Evolutionary conservation across 495 filamentous ascomycete genomes (phyloP).

Genomic region (Podospora tetraspora): DNA sequence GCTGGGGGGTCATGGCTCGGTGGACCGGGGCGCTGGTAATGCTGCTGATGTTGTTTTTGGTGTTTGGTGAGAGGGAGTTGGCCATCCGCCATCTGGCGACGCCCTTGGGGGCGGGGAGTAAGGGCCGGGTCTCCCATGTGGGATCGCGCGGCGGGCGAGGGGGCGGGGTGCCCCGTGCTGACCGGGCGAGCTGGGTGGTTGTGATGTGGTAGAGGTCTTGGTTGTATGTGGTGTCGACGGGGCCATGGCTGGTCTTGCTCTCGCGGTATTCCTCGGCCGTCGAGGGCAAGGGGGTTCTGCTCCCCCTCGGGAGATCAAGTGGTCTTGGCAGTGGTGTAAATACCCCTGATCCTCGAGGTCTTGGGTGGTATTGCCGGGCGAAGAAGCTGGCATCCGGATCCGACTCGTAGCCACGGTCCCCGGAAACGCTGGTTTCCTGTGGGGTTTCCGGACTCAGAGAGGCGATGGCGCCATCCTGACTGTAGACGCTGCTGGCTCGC

Average conservation of each 20-base stretch:
- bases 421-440: not conserved
- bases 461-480: conserved; percentile 4
- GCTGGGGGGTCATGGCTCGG: not conserved
- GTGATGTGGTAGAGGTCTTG: conserved; percentile 24
- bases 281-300: not conserved
- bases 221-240: not conserved
- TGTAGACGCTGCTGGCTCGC: conserved; percentile 15
- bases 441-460: not conserved
- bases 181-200: conserved; percentile 17
- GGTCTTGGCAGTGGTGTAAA: not conserved
- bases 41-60: not conserved
- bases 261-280: not conserved
- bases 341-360: not conserved
- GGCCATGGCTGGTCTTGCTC: not conserved
- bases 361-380: not conserved
- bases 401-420: conserved; percentile 2
- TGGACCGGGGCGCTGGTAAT: not conserved
- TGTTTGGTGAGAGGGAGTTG: not conserved
- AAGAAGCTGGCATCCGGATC: conserved; percentile 3
- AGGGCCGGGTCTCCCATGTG: not conserved
- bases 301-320: not conserved
- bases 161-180: conserved; percentile 1
- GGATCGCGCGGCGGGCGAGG: conserved; percentile 5
- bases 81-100: not conserved
- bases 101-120: not conserved